Conservation (phyloP, 2,329 filamentous ascomycete genomes). For the Sarocladiaceae sp. region DNA sequence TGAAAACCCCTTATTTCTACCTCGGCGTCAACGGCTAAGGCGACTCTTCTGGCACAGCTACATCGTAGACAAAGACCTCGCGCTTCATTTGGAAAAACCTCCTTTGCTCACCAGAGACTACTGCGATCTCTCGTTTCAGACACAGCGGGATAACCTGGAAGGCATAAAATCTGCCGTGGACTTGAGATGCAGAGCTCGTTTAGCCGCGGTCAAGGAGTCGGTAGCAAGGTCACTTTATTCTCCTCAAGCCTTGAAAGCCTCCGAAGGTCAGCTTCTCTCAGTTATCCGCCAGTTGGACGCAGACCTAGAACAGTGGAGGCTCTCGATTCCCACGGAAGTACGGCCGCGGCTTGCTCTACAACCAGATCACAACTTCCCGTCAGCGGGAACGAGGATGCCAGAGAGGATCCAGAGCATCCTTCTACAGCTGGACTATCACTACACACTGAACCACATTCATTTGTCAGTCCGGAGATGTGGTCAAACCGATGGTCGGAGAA, state of each 20-base stretch:
- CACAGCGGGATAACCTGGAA: constrained; percentile 27
- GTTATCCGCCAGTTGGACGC: constrained; percentile 53
- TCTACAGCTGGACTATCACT: constrained; percentile 50
- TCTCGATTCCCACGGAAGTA: constrained; percentile 38
- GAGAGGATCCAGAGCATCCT: constrained; percentile 42
- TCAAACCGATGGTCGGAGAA: constrained; percentile 16
- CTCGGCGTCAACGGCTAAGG: constrained; percentile 29
- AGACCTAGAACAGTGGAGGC: constrained; percentile 50
- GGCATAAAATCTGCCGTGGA: neutral
- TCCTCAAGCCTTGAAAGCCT: constrained; percentile 38
- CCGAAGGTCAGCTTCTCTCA: constrained; percentile 48
- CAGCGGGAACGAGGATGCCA: constrained; percentile 13
- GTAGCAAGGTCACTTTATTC: neutral
- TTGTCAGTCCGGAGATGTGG: constrained; percentile 46
- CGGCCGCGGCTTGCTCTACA: constrained; percentile 43
- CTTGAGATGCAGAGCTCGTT: too few relatives aligned
- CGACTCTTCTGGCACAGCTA: constrained; percentile 53
- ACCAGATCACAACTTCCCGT: neutral
- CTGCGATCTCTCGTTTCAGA: constrained; percentile 46
- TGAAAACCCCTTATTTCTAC: constrained; percentile 7
- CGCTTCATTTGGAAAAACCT: constrained; percentile 48
- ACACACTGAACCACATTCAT: constrained; percentile 51
- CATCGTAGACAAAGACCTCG: constrained; percentile 51
- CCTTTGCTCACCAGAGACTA: constrained; percentile 46
- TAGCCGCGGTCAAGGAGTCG: neutral